Conservation (phyloP, 2,329 filamentous ascomycete species). For the Lasiodiplodia gonubiensis region DNA sequence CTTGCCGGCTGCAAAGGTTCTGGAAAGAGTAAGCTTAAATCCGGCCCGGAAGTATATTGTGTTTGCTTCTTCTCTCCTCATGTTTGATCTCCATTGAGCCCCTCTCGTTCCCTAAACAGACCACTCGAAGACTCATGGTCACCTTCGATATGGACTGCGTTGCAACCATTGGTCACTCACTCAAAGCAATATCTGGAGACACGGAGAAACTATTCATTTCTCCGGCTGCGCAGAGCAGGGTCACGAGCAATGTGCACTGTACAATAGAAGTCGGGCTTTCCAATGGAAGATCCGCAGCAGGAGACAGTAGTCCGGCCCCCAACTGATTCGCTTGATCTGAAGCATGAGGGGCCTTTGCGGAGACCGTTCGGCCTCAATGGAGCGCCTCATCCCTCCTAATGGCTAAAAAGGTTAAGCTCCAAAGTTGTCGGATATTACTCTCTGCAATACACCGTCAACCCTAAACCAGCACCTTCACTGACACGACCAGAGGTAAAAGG, state of each 20-base stretch:
- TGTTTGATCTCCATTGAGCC: neutral
- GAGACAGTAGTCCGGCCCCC: neutral
- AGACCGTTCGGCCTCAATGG: neutral
- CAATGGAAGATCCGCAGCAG: neutral
- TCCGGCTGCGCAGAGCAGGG: neutral
- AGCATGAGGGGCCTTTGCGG: neutral
- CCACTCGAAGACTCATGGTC: neutral
- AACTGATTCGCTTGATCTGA: neutral
- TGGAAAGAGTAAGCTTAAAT: neutral
- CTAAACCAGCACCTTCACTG: neutral
- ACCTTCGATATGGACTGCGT: too few species aligned
- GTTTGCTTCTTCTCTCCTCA: neutral
- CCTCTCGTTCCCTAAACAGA: neutral
- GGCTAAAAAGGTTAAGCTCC: slow-evolving; percentile 65
- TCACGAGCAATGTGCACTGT: too few species aligned
- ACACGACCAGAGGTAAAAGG: neutral
- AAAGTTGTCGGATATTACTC: slow-evolving; percentile 62
- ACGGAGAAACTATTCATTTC: neutral
- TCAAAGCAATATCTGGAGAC: neutral
- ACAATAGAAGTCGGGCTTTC: neutral
- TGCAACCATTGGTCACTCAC: neutral
- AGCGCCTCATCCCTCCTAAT: slow-evolving; percentile 50
- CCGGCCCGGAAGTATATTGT: neutral
- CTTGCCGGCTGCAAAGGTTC: neutral
- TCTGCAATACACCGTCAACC: slow-evolving; percentile 41